Evolutionary conservation across 2,329 filamentous ascomycete species (phyloP).

Genomic region (Penicillium italicum): DNA sequence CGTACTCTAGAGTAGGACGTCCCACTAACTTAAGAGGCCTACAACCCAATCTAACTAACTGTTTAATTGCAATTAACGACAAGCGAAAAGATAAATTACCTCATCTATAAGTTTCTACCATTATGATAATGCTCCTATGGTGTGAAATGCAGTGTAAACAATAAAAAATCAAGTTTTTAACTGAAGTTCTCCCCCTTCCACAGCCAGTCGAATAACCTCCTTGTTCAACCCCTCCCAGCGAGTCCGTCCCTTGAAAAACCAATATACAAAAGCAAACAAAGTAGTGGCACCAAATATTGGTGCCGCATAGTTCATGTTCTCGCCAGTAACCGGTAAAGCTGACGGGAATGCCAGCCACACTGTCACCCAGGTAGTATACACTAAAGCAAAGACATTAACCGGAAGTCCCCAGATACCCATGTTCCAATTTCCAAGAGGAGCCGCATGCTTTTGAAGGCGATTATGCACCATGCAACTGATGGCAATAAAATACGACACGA

Average conservation of each 20-base stretch:
- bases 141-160: background rate
- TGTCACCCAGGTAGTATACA: constrained; percentile 34
- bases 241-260: constrained; percentile 11
- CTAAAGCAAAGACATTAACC: constrained; percentile 37
- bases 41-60: too few species aligned
- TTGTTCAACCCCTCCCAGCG: constrained; percentile 12
- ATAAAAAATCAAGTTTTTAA: background rate
- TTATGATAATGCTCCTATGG: background rate
- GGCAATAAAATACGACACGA: constrained; percentile 42
- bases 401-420: constrained; percentile 25
- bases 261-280: constrained; percentile 8
- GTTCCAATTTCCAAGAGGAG: constrained; percentile 31
- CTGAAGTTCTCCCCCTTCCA: constrained; percentile 10
- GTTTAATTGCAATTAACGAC: background rate
- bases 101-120: background rate
- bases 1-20: background rate
- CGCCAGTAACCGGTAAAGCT: constrained; percentile 31
- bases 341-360: constrained; percentile 36
- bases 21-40: background rate
- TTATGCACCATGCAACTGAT: constrained; percentile 36
- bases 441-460: constrained; percentile 24
- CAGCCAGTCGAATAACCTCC: constrained; percentile 7
- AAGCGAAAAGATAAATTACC: background rate
- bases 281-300: constrained; percentile 30
- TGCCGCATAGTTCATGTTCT: constrained; percentile 41